Conservation (phyloP, 495 filamentous ascomycete species). For the Neurospora cerealis region DNA sequence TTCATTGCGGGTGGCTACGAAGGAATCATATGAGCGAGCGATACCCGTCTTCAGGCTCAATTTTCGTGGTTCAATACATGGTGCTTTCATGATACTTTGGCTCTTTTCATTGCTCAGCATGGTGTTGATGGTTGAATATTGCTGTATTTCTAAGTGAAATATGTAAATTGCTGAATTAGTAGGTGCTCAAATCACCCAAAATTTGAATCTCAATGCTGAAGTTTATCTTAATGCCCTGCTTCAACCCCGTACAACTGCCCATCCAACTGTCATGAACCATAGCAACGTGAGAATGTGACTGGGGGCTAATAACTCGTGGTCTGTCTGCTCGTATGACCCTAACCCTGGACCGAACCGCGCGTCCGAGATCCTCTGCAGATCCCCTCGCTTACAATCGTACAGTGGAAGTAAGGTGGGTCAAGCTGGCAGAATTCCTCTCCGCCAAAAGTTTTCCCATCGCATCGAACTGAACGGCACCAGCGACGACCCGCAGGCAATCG, state of each 20-base stretch:
- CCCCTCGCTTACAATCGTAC: background rate
- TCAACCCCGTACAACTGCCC: background rate
- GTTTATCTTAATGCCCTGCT: background rate
- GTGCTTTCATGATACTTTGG: background rate
- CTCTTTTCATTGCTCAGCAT: background rate
- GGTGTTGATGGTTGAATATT: background rate
- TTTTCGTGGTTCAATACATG: background rate
- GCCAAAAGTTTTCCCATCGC: conserved; percentile 22
- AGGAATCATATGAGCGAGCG: background rate
- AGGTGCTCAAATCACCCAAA: background rate
- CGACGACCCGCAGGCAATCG: background rate
- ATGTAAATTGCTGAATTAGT: background rate
- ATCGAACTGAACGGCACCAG: background rate
- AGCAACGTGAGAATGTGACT: background rate
- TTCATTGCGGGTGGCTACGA: background rate
- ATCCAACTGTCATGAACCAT: background rate
- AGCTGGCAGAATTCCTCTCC: conserved; percentile 25
- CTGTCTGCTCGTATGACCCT: background rate
- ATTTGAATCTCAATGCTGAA: background rate
- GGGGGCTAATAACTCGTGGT: background rate
- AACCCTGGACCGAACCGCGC: background rate
- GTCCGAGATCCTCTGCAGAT: background rate
- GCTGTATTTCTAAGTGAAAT: background rate
- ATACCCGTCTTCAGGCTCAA: background rate
- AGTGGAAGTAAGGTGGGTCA: conserved; percentile 6